Evolutionary conservation across 805 yeast genomes (phyloP), one percentile per base, ranked within the genome.

Genomic region (Wickerhamomyces silvicola): DNA sequence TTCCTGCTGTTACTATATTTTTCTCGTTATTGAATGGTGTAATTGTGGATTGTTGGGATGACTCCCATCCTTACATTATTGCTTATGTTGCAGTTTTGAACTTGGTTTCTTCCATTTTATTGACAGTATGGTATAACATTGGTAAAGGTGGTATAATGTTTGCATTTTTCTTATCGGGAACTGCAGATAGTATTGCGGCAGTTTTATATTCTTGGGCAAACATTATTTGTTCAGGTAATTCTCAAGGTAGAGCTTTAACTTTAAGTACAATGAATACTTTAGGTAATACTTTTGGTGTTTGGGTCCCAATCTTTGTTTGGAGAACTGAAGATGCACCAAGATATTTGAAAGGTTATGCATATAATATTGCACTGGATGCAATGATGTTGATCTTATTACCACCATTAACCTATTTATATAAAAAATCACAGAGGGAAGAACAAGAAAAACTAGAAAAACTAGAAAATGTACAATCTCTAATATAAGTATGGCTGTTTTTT

Each of bases 161-260:
- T 55, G 81, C 77, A 1, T 75, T 64, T 54, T 62, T 72, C 45
- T 50, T 73, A 24, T 75, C 69, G 38, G 75, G 72, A 49, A 64
- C 68, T 35, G 78, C 77, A 7, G 68, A 76, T 72, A 74, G 79
- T 9, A 69, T 68, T 67, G 78, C 81, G 1, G 74, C 80, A 0
- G 74, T 70, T 1, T 50, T 73, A 11, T 75, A 74, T 47, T 64
- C 75, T 12, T 75, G 79, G 78, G 68, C 67, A 32, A 71, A 71
- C 41, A 78, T 72, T 50, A 72, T 74, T 23, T 68, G 75, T 34
- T 61, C 79, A 28, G 61, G 68, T 26, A 75, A 74, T 42, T 64
- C 71, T 6, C 68, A 71, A 39, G 66, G 68, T 32, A 57, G 81
- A 39, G 69, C 78, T 4, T 62, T 72, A 16, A 62, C 67, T 25